Evolutionary conservation across 768 basidiomycete genomes (phyloP), one percentile per base, ranked within the genome.

Genomic region (Kwoniella shandongensis): DNA sequence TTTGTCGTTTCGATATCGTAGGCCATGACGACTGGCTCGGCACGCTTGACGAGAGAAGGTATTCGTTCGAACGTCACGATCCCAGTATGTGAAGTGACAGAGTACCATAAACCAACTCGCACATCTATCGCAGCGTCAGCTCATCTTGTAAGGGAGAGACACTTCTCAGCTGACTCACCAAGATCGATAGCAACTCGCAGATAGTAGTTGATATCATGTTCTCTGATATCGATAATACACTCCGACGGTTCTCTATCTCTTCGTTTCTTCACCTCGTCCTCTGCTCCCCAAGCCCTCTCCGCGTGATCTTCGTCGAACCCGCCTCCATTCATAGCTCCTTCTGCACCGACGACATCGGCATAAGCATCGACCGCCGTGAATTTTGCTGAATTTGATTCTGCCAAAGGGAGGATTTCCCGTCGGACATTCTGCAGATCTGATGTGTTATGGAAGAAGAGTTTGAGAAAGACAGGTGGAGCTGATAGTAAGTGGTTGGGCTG

Each of bases 1-100:
- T 99, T 99, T 1, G 93, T 94, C 17, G 91, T 93, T 77, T 99
- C 96, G 72, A 99, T 99, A 85, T 98, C 96, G 76, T 82, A 99
- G 0, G 96, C 96, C 90, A 99, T 88, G 50, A 99, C 92, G 40
- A 99, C 92, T 0, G 96, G 96, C 70, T 99, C 96, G 20, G 96
- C 92, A 83, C 96, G 92, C 74, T 96, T 94, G 57, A 98, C 92
- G 54, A 91, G 85, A 65, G 93, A 89, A 20, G 80, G 77, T 55
- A 98, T 82, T 44, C 78, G 85, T 35, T 77, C 79, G 72, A 98
- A 85, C 12, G 79, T 78, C 4, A 91, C 89, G 54, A 87, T 84
- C 4, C 92, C 93, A 3, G 85, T 85, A 1, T 82, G 82, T 64
- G 93, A 91, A 3, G 87, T 85, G 50, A 99, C 84, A 0, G 84